phyloP scores from a whole-genome alignment of 345 rosid genomes.

The Hevea brasiliensis region DNA sequence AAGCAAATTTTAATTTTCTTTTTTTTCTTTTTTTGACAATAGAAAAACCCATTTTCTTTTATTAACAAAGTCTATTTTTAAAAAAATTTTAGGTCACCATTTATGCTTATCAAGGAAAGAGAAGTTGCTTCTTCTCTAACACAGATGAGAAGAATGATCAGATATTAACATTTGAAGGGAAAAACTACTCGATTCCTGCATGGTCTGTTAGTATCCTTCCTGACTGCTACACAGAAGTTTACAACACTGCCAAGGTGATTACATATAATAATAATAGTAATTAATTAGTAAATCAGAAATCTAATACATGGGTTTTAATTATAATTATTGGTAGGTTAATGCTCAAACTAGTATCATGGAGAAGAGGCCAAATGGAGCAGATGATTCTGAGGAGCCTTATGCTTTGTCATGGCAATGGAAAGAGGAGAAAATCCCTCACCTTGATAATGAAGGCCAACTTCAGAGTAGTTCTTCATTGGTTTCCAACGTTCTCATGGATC shows the following conservation, averaged over 20 bases:
- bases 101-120: constrained; percentile 28
- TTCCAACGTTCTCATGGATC: constrained; percentile 43
- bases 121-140: constrained; percentile 35
- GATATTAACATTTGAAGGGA: constrained; percentile 26
- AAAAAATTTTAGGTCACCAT: constrained; percentile 24
- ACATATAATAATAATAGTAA: neutral
- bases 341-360: constrained; percentile 33
- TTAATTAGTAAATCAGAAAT: too few relatives aligned
- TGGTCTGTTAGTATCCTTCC: constrained; percentile 44
- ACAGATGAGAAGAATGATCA: neutral
- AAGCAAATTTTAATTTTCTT: neutral
- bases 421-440: constrained; percentile 17
- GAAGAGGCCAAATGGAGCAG: constrained; percentile 17
- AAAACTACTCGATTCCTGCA: constrained; percentile 18
- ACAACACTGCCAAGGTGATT: constrained; percentile 47
- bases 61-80: too few relatives aligned
- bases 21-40: too few relatives aligned
- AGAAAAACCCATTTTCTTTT: too few relatives aligned
- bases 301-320: neutral
- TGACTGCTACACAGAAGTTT: constrained; percentile 41
- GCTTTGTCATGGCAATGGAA: constrained; percentile 41
- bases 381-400: neutral
- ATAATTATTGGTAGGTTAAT: constrained; percentile 34
- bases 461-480: constrained; percentile 8
- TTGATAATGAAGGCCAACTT: neutral